Conservation (phyloP, 108 stramenopile genomes). For the Pseudonitzschia multistriata region DNA sequence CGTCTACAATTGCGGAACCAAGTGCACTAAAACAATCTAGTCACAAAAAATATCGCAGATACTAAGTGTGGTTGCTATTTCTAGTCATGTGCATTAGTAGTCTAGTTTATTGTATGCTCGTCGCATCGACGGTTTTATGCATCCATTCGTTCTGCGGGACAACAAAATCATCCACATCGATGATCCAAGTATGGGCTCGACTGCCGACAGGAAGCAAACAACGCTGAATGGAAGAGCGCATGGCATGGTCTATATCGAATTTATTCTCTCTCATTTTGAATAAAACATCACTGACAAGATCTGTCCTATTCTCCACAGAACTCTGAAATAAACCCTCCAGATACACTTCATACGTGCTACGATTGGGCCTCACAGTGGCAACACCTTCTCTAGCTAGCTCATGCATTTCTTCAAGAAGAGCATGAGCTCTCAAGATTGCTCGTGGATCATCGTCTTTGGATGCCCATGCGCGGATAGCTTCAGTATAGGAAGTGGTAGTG, state of each 20-base stretch:
- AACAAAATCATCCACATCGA: constrained; percentile 3
- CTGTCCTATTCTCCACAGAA: constrained; percentile 16
- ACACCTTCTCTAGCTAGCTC: constrained; percentile 29
- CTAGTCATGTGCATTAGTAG: too few species aligned
- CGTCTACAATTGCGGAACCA: too few species aligned
- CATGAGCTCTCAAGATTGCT: constrained; percentile 32
- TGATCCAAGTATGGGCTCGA: constrained; percentile 9
- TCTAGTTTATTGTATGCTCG: too few species aligned
- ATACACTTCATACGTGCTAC: constrained; percentile 25
- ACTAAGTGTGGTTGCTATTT: background rate
- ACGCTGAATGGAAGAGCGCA: constrained; percentile 19
- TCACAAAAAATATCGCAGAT: background rate
- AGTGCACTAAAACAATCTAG: too few species aligned
- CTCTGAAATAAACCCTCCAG: constrained; percentile 23
- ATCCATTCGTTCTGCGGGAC: constrained; percentile 7
- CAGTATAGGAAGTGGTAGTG: constrained; percentile 29
- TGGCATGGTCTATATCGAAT: constrained; percentile 6
- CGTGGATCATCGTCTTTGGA: constrained; percentile 29
- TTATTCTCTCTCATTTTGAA: constrained; percentile 23
- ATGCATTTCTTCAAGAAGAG: constrained; percentile 37
- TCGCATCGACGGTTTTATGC: too few species aligned
- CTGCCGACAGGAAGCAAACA: constrained; percentile 20
- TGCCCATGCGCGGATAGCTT: constrained; percentile 30
- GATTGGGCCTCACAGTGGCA: constrained; percentile 20
- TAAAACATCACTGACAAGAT: constrained; percentile 25